Conservation (phyloP, 768 basidiomycete species). For the Phaeotremella skinneri region DNA sequence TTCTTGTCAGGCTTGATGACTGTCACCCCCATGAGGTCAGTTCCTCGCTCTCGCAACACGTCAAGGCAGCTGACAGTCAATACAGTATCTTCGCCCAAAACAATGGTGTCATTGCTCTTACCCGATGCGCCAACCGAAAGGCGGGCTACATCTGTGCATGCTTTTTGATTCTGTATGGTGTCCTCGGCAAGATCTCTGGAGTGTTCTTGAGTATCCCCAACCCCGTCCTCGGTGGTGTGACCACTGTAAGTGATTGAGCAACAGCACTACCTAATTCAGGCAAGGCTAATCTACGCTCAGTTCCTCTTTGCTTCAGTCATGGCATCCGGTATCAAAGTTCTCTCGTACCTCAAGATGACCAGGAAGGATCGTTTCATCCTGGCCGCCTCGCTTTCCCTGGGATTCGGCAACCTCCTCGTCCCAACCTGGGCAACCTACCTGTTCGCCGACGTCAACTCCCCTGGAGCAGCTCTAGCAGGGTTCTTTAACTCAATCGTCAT, state of each 20-base stretch:
- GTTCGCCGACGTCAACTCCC: slow-evolving; percentile 62
- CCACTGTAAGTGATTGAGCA: slow-evolving; percentile 55
- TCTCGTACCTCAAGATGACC: slow-evolving; percentile 56
- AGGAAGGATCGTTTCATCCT: slow-evolving; percentile 67
- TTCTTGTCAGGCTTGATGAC: slow-evolving; percentile 78
- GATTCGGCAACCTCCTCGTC: slow-evolving; percentile 68
- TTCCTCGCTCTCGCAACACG: not conserved
- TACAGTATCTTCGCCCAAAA: slow-evolving; percentile 64
- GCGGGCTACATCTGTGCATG: slow-evolving; percentile 76
- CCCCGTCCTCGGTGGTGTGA: slow-evolving; percentile 78
- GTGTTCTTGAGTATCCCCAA: slow-evolving; percentile 82
- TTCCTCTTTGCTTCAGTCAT: slow-evolving; percentile 78
- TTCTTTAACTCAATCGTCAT: slow-evolving; percentile 77
- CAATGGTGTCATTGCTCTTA: slow-evolving; percentile 64
- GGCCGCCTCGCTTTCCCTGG: slow-evolving; percentile 66
- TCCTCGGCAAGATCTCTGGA: slow-evolving; percentile 77
- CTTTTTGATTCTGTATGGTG: slow-evolving; percentile 76
- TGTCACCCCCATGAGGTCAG: slow-evolving; percentile 65
- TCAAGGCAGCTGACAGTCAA: not conserved
- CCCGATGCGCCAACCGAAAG: slow-evolving; percentile 74
- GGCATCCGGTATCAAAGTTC: slow-evolving; percentile 68
- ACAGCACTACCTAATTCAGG: not conserved
- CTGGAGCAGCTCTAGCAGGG: slow-evolving; percentile 62
- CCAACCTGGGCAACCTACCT: slow-evolving; percentile 66
- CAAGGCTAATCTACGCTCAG: not conserved